Evolutionary conservation across 345 rosid species (phyloP).

Genomic region (Clarkia xantiana): DNA sequence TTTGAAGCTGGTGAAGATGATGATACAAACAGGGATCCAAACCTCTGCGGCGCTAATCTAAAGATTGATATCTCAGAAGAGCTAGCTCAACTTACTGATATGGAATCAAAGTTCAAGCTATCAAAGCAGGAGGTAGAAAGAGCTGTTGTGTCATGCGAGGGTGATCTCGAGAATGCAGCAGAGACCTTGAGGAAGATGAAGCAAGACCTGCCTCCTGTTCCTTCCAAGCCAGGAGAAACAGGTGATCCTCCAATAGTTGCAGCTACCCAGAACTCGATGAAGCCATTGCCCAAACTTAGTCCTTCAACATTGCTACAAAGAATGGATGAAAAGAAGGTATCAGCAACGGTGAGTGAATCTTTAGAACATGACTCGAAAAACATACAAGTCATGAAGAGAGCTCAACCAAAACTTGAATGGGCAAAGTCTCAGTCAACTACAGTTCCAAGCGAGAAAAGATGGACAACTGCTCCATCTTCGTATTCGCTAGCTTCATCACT

Average conservation of each 20-base stretch:
- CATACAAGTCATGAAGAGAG: slow-evolving; percentile 40
- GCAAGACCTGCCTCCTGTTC: slow-evolving; percentile 30
- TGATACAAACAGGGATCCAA: slow-evolving; percentile 29
- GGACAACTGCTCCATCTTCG: slow-evolving; percentile 33
- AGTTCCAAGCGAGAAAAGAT: slow-evolving; percentile 35
- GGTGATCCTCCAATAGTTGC: slow-evolving; percentile 33
- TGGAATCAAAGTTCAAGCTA: slow-evolving; percentile 47
- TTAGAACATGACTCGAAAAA: slow-evolving; percentile 28
- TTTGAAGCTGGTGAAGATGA: slow-evolving; percentile 65
- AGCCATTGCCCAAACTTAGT: slow-evolving; percentile 24
- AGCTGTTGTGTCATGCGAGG: slow-evolving; percentile 54
- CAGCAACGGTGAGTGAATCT: slow-evolving; percentile 17
- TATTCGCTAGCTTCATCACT: slow-evolving; percentile 40
- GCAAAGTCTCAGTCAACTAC: slow-evolving; percentile 43
- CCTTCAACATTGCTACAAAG: slow-evolving; percentile 24
- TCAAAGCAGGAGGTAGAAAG: slow-evolving; percentile 80
- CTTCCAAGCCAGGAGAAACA: slow-evolving; percentile 44
- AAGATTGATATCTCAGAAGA: slow-evolving; percentile 80
- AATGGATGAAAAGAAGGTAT: slow-evolving; percentile 40
- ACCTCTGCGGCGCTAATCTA: slow-evolving; percentile 36
- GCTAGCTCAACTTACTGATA: slow-evolving; percentile 52
- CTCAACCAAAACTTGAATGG: slow-evolving; percentile 48
- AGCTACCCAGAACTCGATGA: slow-evolving; percentile 27
- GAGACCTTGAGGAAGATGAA: slow-evolving; percentile 33
- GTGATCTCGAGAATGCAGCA: slow-evolving; percentile 58